Evolutionary conservation across 352 stramenopile species (phyloP), one percentile per base, ranked within the genome.

Genomic region (Lagenidium sp.): DNA sequence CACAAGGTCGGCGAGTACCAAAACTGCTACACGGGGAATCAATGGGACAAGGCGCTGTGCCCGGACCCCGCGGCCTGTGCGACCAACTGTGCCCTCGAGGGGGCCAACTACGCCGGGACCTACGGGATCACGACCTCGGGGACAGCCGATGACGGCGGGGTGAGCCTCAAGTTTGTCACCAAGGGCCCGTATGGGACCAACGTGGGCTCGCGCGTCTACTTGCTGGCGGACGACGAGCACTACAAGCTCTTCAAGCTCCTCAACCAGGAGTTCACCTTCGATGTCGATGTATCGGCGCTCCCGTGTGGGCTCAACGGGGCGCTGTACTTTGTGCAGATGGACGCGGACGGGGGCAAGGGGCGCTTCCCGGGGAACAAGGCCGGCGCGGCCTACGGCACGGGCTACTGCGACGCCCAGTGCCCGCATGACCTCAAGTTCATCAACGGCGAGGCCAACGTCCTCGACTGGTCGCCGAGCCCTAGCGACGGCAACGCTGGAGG

Each of bases 261-360:
- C n/a, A 84, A 86, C 50, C 58, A 82, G 49, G 74, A 86, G 60
- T 82, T 84, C 32, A 61, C 74, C 0, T 62, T 86, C 6, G 69
- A 82, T 21, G 67, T 86, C 6, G 74, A 86, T 49, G 74, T 78
- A 19, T 84, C 70, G 2, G 57, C 77, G 25, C 56, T 84, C 6
- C 65, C 68, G 0, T 86, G 74, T n/a, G 74, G 74, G 5, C 52
- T 80, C 36, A 86, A 86, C 41, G 74, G 74, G 21, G 74, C 74
- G n/a, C 58, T 86, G 11, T 86, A 86, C 57, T 86, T 86, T 26
- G 74, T 86, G 28, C 57, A 82, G 44, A 86, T 86, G 71, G 65
- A 82, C 34, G 54, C 43, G 1, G 73, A 85, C 32, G 73, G 73
- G 42, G 69, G 73, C 28, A 68, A 41, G 28, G n/a, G 48, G 23